Evolutionary conservation across 2,329 filamentous ascomycete genomes (phyloP), one percentile per base, ranked within the genome.

Genomic region (Arthrinium phaeospermum): DNA sequence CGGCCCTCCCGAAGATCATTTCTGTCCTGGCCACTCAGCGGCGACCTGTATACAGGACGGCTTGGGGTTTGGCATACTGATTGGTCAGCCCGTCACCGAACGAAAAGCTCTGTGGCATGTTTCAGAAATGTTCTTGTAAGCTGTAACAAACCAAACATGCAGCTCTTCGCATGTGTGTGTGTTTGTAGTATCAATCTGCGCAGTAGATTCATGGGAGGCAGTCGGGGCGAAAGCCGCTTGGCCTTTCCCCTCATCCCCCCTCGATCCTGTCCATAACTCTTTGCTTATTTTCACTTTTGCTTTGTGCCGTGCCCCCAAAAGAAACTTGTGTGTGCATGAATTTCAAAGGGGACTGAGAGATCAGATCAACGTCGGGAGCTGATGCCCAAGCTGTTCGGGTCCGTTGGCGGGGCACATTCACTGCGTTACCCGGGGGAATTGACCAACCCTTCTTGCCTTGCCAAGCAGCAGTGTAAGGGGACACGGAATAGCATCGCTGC

Each of bases 1-100:
- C 57, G 57, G 57, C 57, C 57, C 13, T 41, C 34, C 57, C 57
- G 57, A 64, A 64, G 57, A 64, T 64, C 57, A 6, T 64, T 41
- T 5, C 19, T 61, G 19, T 37, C 53, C 30, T 61, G 19, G 30
- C 53, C 51, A 57, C 51, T 57, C 51, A 57, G 51, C 27, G 19
- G 51, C 51, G 51, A 37, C 19, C 4, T 4, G 30, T 12, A 12
- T 30, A 19, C 30, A 61, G 7, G 16, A 27, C 27, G 12, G 24
- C 27, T 24, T 57, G 51, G 4, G 24, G 24, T 57, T 30, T 10
- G 49, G 49, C 7, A 24, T 27, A 16, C 6, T 37, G 30, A 19
- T 61, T 37, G 53, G 30, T n/a, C 37, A 30, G 53, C 13, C n/a
- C 13, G 57, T 64, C 19, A 19, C 53, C 27, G 27, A 61, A 34